Base-by-base conservation (phyloP, 345 rosid genomes). In the Sonneratia alba region DNA sequence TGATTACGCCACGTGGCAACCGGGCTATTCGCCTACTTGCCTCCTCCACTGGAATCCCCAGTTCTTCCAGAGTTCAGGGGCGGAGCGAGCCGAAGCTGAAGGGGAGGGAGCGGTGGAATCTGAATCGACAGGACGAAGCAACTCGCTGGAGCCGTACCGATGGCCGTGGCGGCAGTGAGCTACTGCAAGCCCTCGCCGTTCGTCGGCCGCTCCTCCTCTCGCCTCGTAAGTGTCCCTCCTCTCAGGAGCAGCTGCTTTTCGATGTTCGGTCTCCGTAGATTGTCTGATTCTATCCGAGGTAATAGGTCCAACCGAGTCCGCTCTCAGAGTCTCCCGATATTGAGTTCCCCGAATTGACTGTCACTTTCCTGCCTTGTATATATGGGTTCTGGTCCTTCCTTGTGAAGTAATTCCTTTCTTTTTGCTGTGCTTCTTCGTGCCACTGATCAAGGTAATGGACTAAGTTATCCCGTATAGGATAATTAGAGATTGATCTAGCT, bases 121-220 rank as follows among this genome's bases (percentile, higher is more conserved):
- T 47, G 57, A 53, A 57, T 2, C 32, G 34, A 57, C 63, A 6
- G 63, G 21, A 7, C 57, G 34, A n/a, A 57, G 11, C 7, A 27
- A 13, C 16, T 34, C 70, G 11, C 36, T 0, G 70, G 70, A 43
- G 70, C 19, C 27, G 71, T 32, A 73, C 11, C 48, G 48, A 66
- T 49, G 78, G 40, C 70, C 40, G 66, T 51, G 73, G 78, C 40
- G 48, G 73, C 63, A 10, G 69, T 43, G 22, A 62, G 67, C 76
- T 36, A 56, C 76, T 67, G 45, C 77, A 69, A 36, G 18, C 61
- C 49, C 47, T 74, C 72, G 10, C 72, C 72, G 12, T 74, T 74
- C 70, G 21, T 61, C 77, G 77, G 77, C 72, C 68, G 55, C 72
- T 74, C 61, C 48, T 53, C 70, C 15, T 34, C 67, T 71, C 65